These are phyloP conservation scores for Sanghuangporus weigelae DNA, from an alignment of 1,284 basidiomycete species.

Conservation along the genomic window DNA sequence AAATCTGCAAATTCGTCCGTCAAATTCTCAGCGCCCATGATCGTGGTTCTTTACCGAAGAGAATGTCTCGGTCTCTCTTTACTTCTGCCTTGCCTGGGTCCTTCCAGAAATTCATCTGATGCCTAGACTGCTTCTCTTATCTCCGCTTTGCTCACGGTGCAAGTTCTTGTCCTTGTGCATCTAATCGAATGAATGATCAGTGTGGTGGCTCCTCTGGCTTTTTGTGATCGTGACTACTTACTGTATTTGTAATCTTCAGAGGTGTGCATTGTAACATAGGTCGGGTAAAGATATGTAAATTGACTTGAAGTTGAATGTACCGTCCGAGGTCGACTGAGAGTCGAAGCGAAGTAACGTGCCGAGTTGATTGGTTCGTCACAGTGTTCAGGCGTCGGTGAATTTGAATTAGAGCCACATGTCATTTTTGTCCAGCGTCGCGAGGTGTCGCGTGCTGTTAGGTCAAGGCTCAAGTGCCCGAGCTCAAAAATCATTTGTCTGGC, in stretches of 20 bases:
- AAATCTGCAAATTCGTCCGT: constrained; percentile 25
- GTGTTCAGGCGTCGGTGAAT: not conserved
- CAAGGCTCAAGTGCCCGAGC: not conserved
- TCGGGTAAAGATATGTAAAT: no score
- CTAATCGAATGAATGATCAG: not conserved
- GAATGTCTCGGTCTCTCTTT: constrained; percentile 33
- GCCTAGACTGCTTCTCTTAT: not conserved
- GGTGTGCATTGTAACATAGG: no score
- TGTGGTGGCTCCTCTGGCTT: not conserved
- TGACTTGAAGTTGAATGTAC: no score
- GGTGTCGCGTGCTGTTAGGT: not conserved
- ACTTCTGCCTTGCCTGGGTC: constrained; percentile 18
- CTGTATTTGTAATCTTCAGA: not conserved
- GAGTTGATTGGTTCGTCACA: not conserved
- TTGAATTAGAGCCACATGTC: not conserved
- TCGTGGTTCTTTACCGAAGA: constrained; percentile 29
- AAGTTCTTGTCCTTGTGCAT: not conserved
- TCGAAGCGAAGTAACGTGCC: not conserved
- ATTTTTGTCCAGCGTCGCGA: not conserved
- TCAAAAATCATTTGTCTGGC: not conserved
- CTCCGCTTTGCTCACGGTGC: not conserved
- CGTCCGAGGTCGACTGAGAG: not conserved
- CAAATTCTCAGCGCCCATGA: constrained; percentile 34
- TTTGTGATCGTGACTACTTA: no score
- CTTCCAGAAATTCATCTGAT: constrained; percentile 10